These are phyloP conservation scores for Colletotrichum euphorbiae DNA, from an alignment of 2,329 filamentous ascomycete genomes.

Conservation along the genomic window DNA sequence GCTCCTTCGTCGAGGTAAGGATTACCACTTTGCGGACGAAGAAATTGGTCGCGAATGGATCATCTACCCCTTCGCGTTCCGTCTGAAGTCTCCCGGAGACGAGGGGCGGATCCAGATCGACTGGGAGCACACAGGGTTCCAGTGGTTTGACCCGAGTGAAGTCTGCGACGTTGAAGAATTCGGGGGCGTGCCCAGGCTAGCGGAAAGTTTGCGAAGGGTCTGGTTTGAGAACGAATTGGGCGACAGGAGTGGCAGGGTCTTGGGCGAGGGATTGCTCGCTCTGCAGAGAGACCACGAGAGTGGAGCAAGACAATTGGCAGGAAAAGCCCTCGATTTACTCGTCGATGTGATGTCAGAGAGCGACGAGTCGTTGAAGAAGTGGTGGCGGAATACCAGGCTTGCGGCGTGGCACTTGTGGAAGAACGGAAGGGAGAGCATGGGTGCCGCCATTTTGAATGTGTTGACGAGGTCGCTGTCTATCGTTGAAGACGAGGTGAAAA, in stretches of 20 bases:
- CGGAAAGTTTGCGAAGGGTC: slow-evolving; percentile 68
- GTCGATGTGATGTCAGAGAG: slow-evolving; percentile 54
- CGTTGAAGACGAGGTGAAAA: slow-evolving; percentile 49
- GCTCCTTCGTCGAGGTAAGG: slow-evolving; percentile 67
- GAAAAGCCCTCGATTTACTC: slow-evolving; percentile 63
- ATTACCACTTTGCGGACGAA: slow-evolving; percentile 67
- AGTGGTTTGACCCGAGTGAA: slow-evolving; percentile 66
- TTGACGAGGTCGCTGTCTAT: slow-evolving; percentile 59
- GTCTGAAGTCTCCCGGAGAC: slow-evolving; percentile 55
- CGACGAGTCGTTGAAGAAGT: slow-evolving; percentile 49
- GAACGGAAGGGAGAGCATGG: slow-evolving; percentile 75
- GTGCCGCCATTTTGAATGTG: slow-evolving; percentile 66
- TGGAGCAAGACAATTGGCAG: slow-evolving; percentile 69
- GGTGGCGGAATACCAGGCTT: slow-evolving; percentile 68
- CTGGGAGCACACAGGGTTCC: slow-evolving; percentile 71
- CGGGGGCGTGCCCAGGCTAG: slow-evolving; percentile 67
- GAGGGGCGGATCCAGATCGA: slow-evolving; percentile 65
- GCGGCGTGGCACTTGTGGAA: slow-evolving; percentile 73
- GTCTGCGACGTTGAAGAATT: slow-evolving; percentile 60
- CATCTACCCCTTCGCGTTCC: slow-evolving; percentile 71
- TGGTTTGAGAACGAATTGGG: slow-evolving; percentile 68
- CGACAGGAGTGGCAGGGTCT: slow-evolving; percentile 54
- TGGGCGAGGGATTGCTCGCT: slow-evolving; percentile 59
- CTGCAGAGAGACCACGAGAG: slow-evolving; percentile 69
- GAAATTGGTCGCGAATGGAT: slow-evolving; percentile 69